Base-by-base conservation (phyloP, 495 filamentous ascomycete genomes). In the Cenococcum geophilum region DNA sequence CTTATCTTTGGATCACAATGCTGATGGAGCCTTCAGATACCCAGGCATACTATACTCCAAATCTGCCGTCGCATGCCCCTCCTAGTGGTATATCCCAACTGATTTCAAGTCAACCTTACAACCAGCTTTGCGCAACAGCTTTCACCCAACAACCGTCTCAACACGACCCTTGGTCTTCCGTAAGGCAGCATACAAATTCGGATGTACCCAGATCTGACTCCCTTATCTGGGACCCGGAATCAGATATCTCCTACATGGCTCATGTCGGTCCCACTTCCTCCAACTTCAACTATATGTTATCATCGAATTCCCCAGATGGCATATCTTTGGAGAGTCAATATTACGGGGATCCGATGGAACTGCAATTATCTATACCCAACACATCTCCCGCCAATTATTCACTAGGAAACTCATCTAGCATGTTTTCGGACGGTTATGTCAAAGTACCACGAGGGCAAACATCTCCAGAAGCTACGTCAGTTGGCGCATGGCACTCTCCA, bases 91-190 rank as follows among this genome's bases (percentile, higher is more conserved):
- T 37, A 36, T n/a, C 18, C 5, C 34, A 37, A 12, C 25, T 56
- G 25, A 10, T 51, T 6, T 11, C 34, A 21, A 23, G 49, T 23
- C 61, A 47, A 42, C 40, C 60, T 6, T 59, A 48, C 43, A 55
- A 61, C 42, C 40, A 59, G 21, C 16, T 40, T 6, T 64, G 49
- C 51, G 42, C 51, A 9, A 52, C 61, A 6, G 35, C 36, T 4
- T 65, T 56, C 43, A 59, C 55, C 12, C 20, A 12, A 10, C 62
- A 65, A 25, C 52, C 61, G 50, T 11, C 61, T 23, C 64, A 53
- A 16, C 67, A 64, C n/a, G 64, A 67, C 20, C 64, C 66, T 8
- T 69, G 67, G 64, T 64, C 45, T 36, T 27, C 56, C 18, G 34
- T 60, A 57, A 49, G 42, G 18, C 67, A 53, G 22, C 47, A 14